Base-by-base conservation (phyloP, 139 green algal genomes). In the Chara braunii region DNA sequence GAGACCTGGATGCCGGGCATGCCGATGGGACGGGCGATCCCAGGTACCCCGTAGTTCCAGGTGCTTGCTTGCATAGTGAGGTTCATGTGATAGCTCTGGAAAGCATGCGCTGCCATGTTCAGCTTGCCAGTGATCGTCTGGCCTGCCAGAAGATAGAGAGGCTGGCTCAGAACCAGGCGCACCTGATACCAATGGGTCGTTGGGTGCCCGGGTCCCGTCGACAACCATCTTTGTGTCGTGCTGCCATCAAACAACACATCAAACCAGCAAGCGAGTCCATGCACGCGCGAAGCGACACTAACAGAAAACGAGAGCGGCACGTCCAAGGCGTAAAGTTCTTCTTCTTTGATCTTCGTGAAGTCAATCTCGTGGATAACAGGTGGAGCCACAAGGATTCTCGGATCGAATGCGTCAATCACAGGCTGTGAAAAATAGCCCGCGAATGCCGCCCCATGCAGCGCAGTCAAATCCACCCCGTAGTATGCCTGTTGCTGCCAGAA, bases 231-330 rank as follows among this genome's bases (percentile, higher is more conserved):
- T 42, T 81, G 83, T 32, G 26, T 14, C 2, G 24, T 8, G 48
- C 68, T 73, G 23, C 70, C 89, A 28, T 86, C 74, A 77, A 96
- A 97, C 29, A 90, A 77, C 31, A 97, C 88, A 70, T 96, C 90
- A 79, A 96, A 96, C 90, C 90, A 97, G 61, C 76, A 87, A 1
- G 89, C 90, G 5, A 97, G 32, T 31, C 90, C 90, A 70, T 97
- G 90, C 37, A 95, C 80, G 6, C 63, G 43, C 2, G 51, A 30
- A 31, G 53, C 62, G 43, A 51, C 24, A 6, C 28, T 43, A 3
- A 50, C n/a, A 24, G 50, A 31, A 54, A 89, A 81, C 24, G 66
- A 22, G 3, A 95, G 70, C 0, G 89, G 90, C 28, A 97, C 87
- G 36, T 37, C 43, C 34, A 97, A 86, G 54, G 89, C 72, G 0